Evolutionary conservation across 1,284 basidiomycete genomes (phyloP).

Genomic region (Sporisorium scitamineum): DNA sequence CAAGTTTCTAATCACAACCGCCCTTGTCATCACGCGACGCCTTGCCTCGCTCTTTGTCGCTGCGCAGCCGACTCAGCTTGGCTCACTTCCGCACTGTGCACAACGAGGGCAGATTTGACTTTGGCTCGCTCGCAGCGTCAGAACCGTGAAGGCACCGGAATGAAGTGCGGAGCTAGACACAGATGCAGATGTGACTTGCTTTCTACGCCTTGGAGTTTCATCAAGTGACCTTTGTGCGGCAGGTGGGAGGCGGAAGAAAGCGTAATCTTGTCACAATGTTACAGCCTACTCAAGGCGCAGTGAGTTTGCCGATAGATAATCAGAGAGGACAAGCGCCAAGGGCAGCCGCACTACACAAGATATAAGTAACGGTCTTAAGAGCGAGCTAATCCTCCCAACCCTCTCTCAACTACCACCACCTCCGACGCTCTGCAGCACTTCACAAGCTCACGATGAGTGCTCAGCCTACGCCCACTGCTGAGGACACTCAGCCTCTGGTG

Average conservation of each 20-base stretch:
- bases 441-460: background rate
- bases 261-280: too few relatives aligned
- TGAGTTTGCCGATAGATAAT: background rate
- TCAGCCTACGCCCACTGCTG: background rate
- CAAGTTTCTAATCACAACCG: background rate
- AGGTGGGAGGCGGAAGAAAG: background rate
- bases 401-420: background rate
- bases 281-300: background rate
- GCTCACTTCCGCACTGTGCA: background rate
- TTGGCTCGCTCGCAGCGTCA: background rate
- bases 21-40: slow-evolving; percentile 48
- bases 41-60: background rate
- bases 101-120: too few relatives aligned
- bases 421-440: background rate
- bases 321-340: background rate
- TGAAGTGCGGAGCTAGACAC: background rate
- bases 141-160: background rate
- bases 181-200: background rate
- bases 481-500: slow-evolving; percentile 11
- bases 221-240: too few relatives aligned
- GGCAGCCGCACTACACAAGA: background rate
- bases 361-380: background rate
- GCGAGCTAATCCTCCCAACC: background rate
- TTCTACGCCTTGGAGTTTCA: background rate
- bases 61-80: slow-evolving; percentile 10